A percentile compares a stretch with the other conserved stretches of the same genome.
These are phyloP conservation scores for Panus rudis DNA, from an alignment of 768 basidiomycete genomes.

Conservation along the genomic window DNA sequence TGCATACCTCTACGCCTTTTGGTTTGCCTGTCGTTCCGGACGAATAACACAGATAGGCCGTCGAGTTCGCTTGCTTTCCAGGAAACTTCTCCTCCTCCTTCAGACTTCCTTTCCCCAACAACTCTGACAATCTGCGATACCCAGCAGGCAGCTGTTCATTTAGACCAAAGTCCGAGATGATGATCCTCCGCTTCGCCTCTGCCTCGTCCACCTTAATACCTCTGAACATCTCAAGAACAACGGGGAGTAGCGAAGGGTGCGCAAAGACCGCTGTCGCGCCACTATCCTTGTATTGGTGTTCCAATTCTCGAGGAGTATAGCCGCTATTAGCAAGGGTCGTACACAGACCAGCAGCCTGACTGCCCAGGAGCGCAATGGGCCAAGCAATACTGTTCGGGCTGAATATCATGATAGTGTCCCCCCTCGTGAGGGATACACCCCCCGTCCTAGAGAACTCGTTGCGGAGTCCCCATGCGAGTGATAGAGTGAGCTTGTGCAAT, in stretches of 20 bases:
- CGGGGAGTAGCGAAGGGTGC: constrained; percentile 51
- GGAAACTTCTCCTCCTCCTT: constrained; percentile 48
- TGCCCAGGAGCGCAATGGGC: constrained; percentile 38
- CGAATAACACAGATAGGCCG: constrained; percentile 57
- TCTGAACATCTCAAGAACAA: constrained; percentile 52
- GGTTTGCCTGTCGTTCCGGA: constrained; percentile 73
- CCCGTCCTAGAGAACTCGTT: constrained; percentile 16
- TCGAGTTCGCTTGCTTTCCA: constrained; percentile 47
- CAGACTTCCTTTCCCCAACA: constrained; percentile 46
- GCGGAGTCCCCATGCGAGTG: constrained; percentile 52
- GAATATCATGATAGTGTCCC: constrained; percentile 58
- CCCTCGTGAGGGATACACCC: constrained; percentile 32
- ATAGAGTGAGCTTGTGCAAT: constrained; percentile 44
- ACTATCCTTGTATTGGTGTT: constrained; percentile 65
- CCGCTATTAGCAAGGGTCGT: constrained; percentile 69
- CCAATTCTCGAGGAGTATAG: constrained; percentile 63
- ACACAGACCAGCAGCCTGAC: constrained; percentile 58
- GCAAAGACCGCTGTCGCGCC: constrained; percentile 56
- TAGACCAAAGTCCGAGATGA: constrained; percentile 38
- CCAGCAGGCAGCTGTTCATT: constrained; percentile 20
- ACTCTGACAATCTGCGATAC: constrained; percentile 36
- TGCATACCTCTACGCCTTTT: constrained; percentile 53
- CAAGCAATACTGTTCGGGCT: constrained; percentile 61
- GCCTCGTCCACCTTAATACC: constrained; percentile 37
- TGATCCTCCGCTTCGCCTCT: constrained; percentile 46